Conservation (phyloP, 2,329 filamentous ascomycete genomes). For the Fusarium nodosum region DNA sequence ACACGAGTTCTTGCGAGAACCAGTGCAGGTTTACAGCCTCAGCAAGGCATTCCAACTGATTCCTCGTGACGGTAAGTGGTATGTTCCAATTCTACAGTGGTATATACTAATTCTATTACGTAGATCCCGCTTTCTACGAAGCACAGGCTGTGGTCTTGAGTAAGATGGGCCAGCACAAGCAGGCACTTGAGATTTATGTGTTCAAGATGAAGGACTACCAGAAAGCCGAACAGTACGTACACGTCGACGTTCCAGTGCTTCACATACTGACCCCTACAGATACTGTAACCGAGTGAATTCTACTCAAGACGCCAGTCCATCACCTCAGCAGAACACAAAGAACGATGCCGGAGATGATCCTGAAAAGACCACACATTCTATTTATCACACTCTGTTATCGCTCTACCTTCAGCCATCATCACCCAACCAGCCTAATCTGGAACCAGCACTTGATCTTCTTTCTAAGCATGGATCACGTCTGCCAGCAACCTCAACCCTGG, state of each 20-base stretch:
- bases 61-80: constrained; percentile 77
- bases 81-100: no score
- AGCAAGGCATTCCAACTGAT: constrained; percentile 82
- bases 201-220: constrained; percentile 89
- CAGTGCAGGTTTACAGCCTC: constrained; percentile 81
- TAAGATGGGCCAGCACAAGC: constrained; percentile 95
- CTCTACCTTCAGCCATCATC: constrained; percentile 87
- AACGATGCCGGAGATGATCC: constrained; percentile 54
- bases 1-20: constrained; percentile 78
- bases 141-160: constrained; percentile 90
- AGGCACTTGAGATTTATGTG: constrained; percentile 97
- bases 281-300: constrained; percentile 92
- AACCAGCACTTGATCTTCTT: constrained; percentile 87
- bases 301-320: constrained; percentile 61
- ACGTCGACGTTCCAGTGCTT: not conserved
- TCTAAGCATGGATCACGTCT: constrained; percentile 92
- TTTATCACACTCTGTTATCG: constrained; percentile 91
- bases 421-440: constrained; percentile 78
- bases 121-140: constrained; percentile 91
- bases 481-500: constrained; percentile 86
- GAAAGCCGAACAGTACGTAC: constrained; percentile 90
- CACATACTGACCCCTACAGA: constrained; percentile 59
- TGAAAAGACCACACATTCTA: constrained; percentile 75
- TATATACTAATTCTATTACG: constrained; percentile 23
- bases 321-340: constrained; percentile 54